Evolutionary conservation across 1,139 yeast genomes (phyloP).

Genomic region (Taiozyma sp.): DNA sequence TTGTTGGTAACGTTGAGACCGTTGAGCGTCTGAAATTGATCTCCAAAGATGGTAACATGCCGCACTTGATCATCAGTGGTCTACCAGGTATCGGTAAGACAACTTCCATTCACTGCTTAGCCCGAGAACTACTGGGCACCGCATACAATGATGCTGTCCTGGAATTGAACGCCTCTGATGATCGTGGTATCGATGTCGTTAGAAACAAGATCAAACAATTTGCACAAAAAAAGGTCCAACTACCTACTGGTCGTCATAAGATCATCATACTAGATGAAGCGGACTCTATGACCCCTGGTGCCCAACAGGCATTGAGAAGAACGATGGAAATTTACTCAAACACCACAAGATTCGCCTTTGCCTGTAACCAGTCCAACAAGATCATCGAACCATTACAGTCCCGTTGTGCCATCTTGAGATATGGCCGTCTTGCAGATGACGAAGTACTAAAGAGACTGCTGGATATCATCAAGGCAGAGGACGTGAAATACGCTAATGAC

Average conservation of each 20-base stretch:
- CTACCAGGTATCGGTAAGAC: slow-evolving; percentile 97
- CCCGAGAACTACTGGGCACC: slow-evolving; percentile 74
- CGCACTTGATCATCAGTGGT: slow-evolving; percentile 91
- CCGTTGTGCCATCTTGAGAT: slow-evolving; percentile 91
- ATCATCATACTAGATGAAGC: slow-evolving; percentile 92
- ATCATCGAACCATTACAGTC: slow-evolving; percentile 96
- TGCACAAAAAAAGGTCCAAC: slow-evolving; percentile 85
- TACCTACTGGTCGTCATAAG: slow-evolving; percentile 76
- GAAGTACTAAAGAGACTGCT: slow-evolving; percentile 76
- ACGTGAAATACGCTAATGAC: slow-evolving; percentile 77
- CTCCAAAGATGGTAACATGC: slow-evolving; percentile 93
- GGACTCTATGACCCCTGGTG: slow-evolving; percentile 98
- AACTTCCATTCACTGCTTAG: slow-evolving; percentile 87
- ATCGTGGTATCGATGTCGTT: slow-evolving; percentile 93
- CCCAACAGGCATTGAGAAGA: slow-evolving; percentile 94
- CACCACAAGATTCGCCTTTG: slow-evolving; percentile 95
- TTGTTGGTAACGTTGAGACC: slow-evolving; percentile 92
- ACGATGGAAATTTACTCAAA: slow-evolving; percentile 96
- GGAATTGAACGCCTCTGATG: slow-evolving; percentile 94
- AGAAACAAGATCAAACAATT: slow-evolving; percentile 89
- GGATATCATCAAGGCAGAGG: slow-evolving; percentile 65
- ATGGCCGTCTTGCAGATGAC: slow-evolving; percentile 73
- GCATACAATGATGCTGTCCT: slow-evolving; percentile 76
- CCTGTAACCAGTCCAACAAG: slow-evolving; percentile 91
- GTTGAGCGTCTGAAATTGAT: slow-evolving; percentile 77